A percentile compares a stretch with the other conserved stretches of the same genome.
phyloP scores from a whole-genome alignment of 1,139 yeast genomes.

The Blastobotrys malaysiensis region DNA sequence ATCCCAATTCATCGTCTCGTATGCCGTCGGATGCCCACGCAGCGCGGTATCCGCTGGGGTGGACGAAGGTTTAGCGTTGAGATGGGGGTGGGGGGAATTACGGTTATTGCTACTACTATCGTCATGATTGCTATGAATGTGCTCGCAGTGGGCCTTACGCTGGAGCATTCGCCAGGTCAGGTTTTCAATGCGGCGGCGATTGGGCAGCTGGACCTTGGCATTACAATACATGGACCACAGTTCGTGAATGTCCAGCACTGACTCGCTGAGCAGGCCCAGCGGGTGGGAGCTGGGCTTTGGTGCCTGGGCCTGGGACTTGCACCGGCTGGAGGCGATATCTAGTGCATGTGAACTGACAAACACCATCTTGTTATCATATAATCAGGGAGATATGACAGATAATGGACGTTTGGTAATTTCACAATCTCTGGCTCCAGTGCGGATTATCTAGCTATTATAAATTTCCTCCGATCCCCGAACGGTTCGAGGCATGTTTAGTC shows the following conservation, averaged over 20 bases:
- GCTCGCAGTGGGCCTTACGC: conserved; percentile 3
- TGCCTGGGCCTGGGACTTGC: not conserved
- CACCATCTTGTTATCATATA: not conserved
- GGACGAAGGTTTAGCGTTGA: not conserved
- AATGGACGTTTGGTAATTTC: not conserved
- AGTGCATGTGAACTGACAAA: not conserved
- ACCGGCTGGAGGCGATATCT: not conserved
- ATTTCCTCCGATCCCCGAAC: not conserved
- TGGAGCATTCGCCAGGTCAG: conserved; percentile 80
- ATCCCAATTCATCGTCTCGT: not conserved
- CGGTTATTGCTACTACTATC: not conserved
- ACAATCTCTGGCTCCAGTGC: not conserved
- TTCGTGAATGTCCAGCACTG: not conserved
- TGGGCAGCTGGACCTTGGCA: conserved; percentile 74
- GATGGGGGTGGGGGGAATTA: not conserved
- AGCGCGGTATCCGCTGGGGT: not conserved
- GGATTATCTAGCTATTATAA: not conserved
- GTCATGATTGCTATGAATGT: not conserved
- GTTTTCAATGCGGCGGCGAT: conserved; percentile 70
- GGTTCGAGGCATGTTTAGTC: not conserved
- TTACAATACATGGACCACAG: conserved; percentile 76
- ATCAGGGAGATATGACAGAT: not conserved
- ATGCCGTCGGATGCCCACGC: not conserved
- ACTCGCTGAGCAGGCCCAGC: not conserved
- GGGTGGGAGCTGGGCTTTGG: not conserved